Evolutionary conservation across 768 basidiomycete genomes (phyloP).

Genomic region (Auriscalpium orientale): DNA sequence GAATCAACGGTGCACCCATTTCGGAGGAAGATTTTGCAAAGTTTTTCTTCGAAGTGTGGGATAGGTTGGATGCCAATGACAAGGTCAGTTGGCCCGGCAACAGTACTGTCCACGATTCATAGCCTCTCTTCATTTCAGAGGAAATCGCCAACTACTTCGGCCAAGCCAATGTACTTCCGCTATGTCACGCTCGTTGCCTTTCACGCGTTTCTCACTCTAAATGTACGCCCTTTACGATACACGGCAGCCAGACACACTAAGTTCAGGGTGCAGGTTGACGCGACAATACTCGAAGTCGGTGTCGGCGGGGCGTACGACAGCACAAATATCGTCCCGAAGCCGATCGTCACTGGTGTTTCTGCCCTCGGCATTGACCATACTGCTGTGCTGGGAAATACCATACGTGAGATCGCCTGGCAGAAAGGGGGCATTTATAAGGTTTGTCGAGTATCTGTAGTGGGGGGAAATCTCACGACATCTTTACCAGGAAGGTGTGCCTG

Average conservation of each 20-base stretch:
- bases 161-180: conserved; percentile 90
- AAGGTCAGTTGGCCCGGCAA: conserved; percentile 35
- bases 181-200: conserved; percentile 89
- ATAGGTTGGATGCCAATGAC: conserved; percentile 58
- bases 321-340: conserved; percentile 90
- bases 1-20: conserved; percentile 85
- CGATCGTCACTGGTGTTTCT: conserved; percentile 85
- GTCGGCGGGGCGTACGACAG: conserved; percentile 92
- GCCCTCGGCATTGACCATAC: conserved; percentile 91
- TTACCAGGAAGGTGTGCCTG: conserved; percentile 67
- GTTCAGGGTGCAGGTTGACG: conserved; percentile 49
- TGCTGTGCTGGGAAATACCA: conserved; percentile 76
- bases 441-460: conserved; percentile 3
- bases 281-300: conserved; percentile 92
- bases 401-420: conserved; percentile 87
- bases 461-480: too few relatives aligned
- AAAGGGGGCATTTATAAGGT: conserved; percentile 98
- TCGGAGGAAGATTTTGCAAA: conserved; percentile 83
- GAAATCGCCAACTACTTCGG: conserved; percentile 40
- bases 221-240: conserved; percentile 27
- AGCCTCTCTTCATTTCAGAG: conserved; percentile 27
- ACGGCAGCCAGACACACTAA: neutral
- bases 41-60: conserved; percentile 97
- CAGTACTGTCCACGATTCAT: neutral
- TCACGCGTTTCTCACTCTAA: conserved; percentile 76